These are phyloP conservation scores for Crucihimalaya himalaica DNA, from an alignment of 345 rosid species.

Conservation along the genomic window DNA sequence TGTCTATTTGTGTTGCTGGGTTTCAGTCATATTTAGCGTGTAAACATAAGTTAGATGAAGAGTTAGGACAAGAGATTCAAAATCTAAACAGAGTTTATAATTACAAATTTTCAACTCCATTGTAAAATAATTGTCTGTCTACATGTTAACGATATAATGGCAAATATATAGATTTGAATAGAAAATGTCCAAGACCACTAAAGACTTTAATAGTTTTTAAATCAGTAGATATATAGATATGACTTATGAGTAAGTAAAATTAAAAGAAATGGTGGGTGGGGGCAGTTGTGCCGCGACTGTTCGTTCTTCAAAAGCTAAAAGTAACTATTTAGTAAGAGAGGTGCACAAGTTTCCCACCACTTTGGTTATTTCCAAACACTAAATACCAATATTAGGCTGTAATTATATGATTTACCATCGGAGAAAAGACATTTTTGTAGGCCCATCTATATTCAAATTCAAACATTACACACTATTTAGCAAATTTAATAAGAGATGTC, in stretches of 20 bases:
- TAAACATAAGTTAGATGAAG: neutral
- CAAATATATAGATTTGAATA: neutral
- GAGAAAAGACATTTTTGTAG: conserved; percentile 24
- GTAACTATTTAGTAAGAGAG: conserved; percentile 23
- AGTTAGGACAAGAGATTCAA: conserved; percentile 11
- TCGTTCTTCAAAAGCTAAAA: conserved; percentile 38
- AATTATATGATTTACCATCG: conserved; percentile 32
- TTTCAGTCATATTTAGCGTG: neutral
- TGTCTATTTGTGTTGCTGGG: neutral
- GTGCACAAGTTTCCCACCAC: conserved; percentile 44
- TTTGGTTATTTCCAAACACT: conserved; percentile 24
- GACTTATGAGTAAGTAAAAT: neutral
- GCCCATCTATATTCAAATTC: conserved; percentile 8
- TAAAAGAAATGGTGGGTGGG: conserved; percentile 38
- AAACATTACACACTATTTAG: neutral
- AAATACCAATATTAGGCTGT: conserved; percentile 25
- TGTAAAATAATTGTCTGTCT: neutral
- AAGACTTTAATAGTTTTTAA: neutral
- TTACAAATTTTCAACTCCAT: neutral
- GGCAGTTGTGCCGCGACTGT: conserved; percentile 42
- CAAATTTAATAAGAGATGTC: neutral
- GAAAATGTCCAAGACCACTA: neutral
- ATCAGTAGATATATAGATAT: neutral
- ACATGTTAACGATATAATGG: neutral
- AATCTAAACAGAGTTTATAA: neutral